These are phyloP conservation scores for Phytophthora megakarya DNA, from an alignment of 352 stramenopile species.

Conservation along the genomic window DNA sequence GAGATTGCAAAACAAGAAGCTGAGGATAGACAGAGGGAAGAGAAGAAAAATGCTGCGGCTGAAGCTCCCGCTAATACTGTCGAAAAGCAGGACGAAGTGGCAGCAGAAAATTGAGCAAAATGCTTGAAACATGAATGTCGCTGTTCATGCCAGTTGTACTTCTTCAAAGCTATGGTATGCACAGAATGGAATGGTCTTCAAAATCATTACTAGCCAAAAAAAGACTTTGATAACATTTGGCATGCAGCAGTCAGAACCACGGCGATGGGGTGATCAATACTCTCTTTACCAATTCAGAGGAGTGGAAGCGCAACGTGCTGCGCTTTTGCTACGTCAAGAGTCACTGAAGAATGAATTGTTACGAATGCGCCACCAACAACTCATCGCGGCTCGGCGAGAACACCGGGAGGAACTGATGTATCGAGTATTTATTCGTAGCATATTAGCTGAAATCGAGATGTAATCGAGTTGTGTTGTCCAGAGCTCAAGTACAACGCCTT, in stretches of 20 bases:
- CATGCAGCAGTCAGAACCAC: slow-evolving; percentile 14
- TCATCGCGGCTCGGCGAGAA: slow-evolving; percentile 20
- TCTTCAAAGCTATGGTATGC: not conserved
- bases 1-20: slow-evolving; percentile 31
- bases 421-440: not conserved
- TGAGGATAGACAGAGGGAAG: slow-evolving; percentile 18
- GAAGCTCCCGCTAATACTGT: not conserved
- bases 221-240: too few species aligned
- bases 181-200: not conserved
- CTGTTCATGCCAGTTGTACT: slow-evolving; percentile 1
- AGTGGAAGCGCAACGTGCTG: slow-evolving; percentile 8
- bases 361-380: slow-evolving; percentile 32
- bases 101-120: slow-evolving; percentile 21
- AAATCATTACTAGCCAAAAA: slow-evolving; percentile 18
- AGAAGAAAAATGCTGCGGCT: slow-evolving; percentile 10
- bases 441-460: not conserved
- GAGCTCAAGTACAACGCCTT: slow-evolving; percentile 38
- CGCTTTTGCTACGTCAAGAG: slow-evolving; percentile 20
- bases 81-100: slow-evolving; percentile 24
- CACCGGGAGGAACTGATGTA: slow-evolving; percentile 35
- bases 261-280: slow-evolving; percentile 13
- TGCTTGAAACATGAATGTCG: slow-evolving; percentile 12
- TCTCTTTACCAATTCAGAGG: not conserved
- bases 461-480: slow-evolving; percentile 14
- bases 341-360: slow-evolving; percentile 34